Conservation (phyloP, 768 basidiomycete species). For the Suillus tomentosus region DNA sequence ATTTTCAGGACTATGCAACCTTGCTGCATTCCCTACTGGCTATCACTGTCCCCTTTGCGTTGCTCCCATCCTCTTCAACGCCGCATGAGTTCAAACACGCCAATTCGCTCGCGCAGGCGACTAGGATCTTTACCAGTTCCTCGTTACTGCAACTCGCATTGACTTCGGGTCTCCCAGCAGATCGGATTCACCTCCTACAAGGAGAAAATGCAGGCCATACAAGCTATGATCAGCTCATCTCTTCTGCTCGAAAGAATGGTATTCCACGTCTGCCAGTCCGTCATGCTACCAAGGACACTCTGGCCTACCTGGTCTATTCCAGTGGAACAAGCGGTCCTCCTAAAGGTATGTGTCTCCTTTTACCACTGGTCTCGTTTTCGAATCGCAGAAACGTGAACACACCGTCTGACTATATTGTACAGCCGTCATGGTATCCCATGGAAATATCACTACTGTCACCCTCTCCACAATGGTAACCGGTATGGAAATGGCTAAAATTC, state of each 20-base stretch:
- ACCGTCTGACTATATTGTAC: neutral
- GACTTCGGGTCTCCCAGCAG: slow-evolving; percentile 35
- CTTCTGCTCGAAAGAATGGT: slow-evolving; percentile 35
- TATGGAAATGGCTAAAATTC: slow-evolving; percentile 31
- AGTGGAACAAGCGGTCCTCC: slow-evolving; percentile 71
- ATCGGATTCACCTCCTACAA: slow-evolving; percentile 45
- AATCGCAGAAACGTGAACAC: neutral
- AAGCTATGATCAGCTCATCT: slow-evolving; percentile 44
- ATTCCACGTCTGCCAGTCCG: slow-evolving; percentile 40
- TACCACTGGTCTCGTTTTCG: neutral
- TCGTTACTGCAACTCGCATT: slow-evolving; percentile 39
- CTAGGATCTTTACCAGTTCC: slow-evolving; percentile 51
- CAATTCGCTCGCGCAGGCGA: slow-evolving; percentile 44
- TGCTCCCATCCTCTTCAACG: slow-evolving; percentile 51
- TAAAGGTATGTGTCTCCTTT: slow-evolving; percentile 46
- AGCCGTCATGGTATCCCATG: slow-evolving; percentile 69
- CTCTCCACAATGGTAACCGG: slow-evolving; percentile 35
- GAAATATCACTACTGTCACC: slow-evolving; percentile 48
- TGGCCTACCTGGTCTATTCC: slow-evolving; percentile 68
- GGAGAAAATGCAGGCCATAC: slow-evolving; percentile 39
- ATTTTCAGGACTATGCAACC: slow-evolving; percentile 46
- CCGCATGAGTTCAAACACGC: slow-evolving; percentile 51
- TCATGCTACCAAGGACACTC: slow-evolving; percentile 47
- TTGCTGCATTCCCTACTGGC: slow-evolving; percentile 45
- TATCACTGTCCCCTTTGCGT: slow-evolving; percentile 47